Evolutionary conservation across 1,284 basidiomycete species (phyloP), one percentile per base, ranked within the genome.

Genomic region (Cystobasidium sp.): DNA sequence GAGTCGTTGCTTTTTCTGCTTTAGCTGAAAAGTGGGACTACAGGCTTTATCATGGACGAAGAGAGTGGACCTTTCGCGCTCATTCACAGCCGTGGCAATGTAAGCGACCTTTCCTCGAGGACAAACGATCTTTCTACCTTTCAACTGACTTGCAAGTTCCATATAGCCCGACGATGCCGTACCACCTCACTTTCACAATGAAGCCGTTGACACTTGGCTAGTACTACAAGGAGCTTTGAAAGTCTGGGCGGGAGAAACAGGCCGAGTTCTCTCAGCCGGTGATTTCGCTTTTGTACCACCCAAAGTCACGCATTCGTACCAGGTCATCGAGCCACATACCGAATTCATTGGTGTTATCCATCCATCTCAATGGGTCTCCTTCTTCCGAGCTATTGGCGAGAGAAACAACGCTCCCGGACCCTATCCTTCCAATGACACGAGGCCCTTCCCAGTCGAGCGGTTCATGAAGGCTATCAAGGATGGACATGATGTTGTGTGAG

Each of bases 171-270:
- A 69, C 24, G 67, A 22, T 22, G 51, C 67, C 12, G 67, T 69
- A 18, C 55, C 46, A 14, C 67, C 67, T 12, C 67, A 69, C 37
- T 51, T 59, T 18, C 67, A 69, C 56, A 58, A 61, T 3, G 24
- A 56, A 44, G 67, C 67, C 31, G 53, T 69, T 31, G 67, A 69
- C 20, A 69, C 67, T 20, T 69, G 67, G 67, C 67, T 69, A 24
- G 67, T 69, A 0, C 56, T 69, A 16, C n/a, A 69, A 39, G 67
- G 67, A 39, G 53, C 56, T 1, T 14, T 69, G 12, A 58, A 69
- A 8, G 46, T 46, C 7, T 69, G 67, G 67, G 67, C 67, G 6
- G 67, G 67, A 47, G 43, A 62, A 16, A 52, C 22, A 44, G 67
- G 67, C 22, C 53, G 67, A n/a, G 67, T 69, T 8, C 53, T 69